Evolutionary conservation across 2,329 filamentous ascomycete species (phyloP), one percentile per base, ranked within the genome.

Genomic region (Colletotrichum karsti): DNA sequence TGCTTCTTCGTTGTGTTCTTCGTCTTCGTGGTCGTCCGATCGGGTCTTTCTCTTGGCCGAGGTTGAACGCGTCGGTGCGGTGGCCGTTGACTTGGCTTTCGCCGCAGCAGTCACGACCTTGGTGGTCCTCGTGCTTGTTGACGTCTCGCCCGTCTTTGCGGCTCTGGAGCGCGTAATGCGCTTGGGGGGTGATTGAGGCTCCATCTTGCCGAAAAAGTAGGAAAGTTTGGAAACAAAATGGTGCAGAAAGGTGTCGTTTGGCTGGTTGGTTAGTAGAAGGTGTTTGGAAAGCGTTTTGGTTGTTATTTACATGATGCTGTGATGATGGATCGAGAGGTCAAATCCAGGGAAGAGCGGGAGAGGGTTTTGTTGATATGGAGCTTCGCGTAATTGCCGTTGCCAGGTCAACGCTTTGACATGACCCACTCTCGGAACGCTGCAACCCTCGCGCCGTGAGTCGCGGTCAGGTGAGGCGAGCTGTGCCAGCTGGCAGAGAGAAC

Each of bases 111-210:
- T 85, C 68, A 84, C 78, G 69, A 84, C 80, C 67, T 79, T 85
- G 66, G 83, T 81, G 2, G 80, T 79, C 72, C 83, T 83, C 37
- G 77, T 53, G 18, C 42, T 53, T 7, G 71, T 67, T 44, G 77
- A 74, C 26, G 79, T 74, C 64, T 83, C 79, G 59, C 72, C 74
- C 35, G 76, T 76, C 74, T 81, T 84, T 46, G 82, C 82, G 33
- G 83, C 81, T 65, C 83, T 77, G 50, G 83, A 79, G 57, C 88
- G 85, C 69, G 88, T 90, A 74, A 89, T 83, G 71, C 88, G 85
- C 78, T 88, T 88, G 37, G 87, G 88, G 57, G 88, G 87, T 66
- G 86, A 89, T 71, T 81, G 77, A 58, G 79, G 78, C 71, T 87
- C 85, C 87, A 90, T 88, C 30, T 50, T 61, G 66, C 35, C 37